A percentile compares a stretch with the other conserved stretches of the same genome.
Conservation (phyloP, 192 early-diverging fungal genomes). For the Coemansia sp. region DNA sequence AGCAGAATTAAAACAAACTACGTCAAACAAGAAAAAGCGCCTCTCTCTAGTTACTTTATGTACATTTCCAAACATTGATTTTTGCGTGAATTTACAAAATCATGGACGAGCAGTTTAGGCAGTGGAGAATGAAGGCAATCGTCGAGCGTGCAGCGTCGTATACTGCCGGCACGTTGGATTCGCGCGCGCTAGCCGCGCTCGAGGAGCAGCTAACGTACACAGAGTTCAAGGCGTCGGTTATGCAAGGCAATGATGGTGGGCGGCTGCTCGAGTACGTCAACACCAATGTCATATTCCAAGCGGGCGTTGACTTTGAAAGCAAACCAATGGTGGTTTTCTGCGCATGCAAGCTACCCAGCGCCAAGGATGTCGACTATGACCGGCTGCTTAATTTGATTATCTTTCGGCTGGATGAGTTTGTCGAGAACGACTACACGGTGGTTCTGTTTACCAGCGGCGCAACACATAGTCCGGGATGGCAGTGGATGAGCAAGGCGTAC, state of each 20-base stretch:
- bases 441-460: conserved; percentile 81
- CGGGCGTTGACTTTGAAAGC: conserved; percentile 81
- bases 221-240: conserved; percentile 28
- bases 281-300: conserved; percentile 44
- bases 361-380: conserved; percentile 73
- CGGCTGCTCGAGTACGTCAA: conserved; percentile 46
- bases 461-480: conserved; percentile 71
- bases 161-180: conserved; percentile 1
- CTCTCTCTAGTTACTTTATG: too few species aligned
- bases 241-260: conserved; percentile 49
- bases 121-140: conserved; percentile 33
- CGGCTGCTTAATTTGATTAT: conserved; percentile 67
- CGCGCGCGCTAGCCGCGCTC: not conserved
- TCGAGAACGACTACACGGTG: conserved; percentile 86
- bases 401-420: conserved; percentile 71
- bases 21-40: too few species aligned
- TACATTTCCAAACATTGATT: not conserved
- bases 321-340: conserved; percentile 80
- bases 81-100: too few species aligned
- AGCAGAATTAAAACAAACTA: too few species aligned
- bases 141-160: conserved; percentile 7
- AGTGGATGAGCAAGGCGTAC: conserved; percentile 83
- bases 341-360: conserved; percentile 80
- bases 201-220: conserved; percentile 23
- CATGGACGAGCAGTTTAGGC: conserved; percentile 47